Base-by-base conservation (phyloP, 148 eudicot genomes). In the Fagopyrum tataricum region DNA sequence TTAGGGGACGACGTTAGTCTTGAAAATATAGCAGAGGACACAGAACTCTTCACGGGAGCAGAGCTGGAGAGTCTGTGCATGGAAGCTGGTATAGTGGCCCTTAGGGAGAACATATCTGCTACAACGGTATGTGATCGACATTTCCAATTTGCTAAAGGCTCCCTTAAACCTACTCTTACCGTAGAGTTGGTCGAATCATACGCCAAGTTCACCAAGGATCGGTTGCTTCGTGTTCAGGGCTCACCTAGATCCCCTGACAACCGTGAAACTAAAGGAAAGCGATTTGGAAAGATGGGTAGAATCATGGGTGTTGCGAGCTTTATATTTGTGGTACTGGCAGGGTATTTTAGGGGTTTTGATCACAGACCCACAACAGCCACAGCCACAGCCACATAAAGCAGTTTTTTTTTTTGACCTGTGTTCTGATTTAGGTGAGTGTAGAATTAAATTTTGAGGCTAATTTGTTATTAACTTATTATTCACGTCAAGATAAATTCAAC, bases 21-120 rank as follows among this genome's bases (percentile, higher is more conserved):
- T 43, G 78, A 75, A 79, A 79, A 73, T 79, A 84, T 91, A 81
- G 98, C 98, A 52, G 84, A 87, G 66, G 90, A 85, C 46, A 91
- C 98, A 3, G 93, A 95, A 72, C 87, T 84, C 49, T 91, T 90
- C 84, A 91, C 97, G 0, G 98, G 98, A 49, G 98, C 98, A 0
- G 98, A 95, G 79, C 81, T 95, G 61, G 92, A 90, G 76, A 93
- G 92, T 17, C 83, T 95, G 18, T 95, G 98, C 78, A 81, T 83
- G 70, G 96, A 91, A 87, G 97, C 97, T 48, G 97, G 90, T 71
- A 87, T 88, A 13, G 89, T 88, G 20, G 93, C 98, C 69, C 81
- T 91, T n/a, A 83, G 98, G 67, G 98, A 95, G 77, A 88, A 91
- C 84, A 91, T 88, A 75, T 83, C 87, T n/a, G 97, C 97, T 67